Evolutionary conservation across 768 basidiomycete genomes (phyloP).

Genomic region (Termitomyces sp.): DNA sequence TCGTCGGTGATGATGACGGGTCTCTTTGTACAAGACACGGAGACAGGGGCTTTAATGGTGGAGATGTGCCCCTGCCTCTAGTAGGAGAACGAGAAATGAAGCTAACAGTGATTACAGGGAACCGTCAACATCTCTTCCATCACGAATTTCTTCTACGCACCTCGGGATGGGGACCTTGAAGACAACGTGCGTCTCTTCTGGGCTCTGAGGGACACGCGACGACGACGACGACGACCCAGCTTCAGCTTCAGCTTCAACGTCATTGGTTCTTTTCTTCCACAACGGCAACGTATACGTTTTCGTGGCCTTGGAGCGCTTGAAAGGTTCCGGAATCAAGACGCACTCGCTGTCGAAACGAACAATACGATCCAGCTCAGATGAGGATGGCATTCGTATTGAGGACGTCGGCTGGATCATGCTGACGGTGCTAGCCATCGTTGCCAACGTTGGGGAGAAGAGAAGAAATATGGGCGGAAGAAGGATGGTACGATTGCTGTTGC

Average conservation of each 20-base stretch:
- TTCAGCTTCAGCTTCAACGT: conserved; percentile 20
- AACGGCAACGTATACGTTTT: conserved; percentile 67
- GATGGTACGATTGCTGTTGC: conserved; percentile 13
- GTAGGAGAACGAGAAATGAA: conserved; percentile 38
- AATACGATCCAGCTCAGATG: conserved; percentile 18
- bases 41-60: conserved; percentile 33
- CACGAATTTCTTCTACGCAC: conserved; percentile 26
- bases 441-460: conserved; percentile 7
- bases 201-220: conserved; percentile 6
- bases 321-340: conserved; percentile 64
- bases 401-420: conserved; percentile 4
- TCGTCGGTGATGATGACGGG: conserved; percentile 19
- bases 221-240: conserved; percentile 12
- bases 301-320: conserved; percentile 45
- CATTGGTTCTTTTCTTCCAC: conserved; percentile 40
- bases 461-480: conserved; percentile 3
- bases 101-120: conserved; percentile 22
- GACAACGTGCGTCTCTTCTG: conserved; percentile 42
- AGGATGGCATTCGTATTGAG: conserved; percentile 7
- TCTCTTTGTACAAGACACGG: conserved; percentile 53
- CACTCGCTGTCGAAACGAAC: conserved; percentile 75
- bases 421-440: conserved; percentile 13
- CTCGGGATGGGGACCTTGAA: conserved; percentile 60
- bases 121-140: not conserved
- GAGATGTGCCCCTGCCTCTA: conserved; percentile 29